Percentiles rank a stretch among this genome's conserved stretches.
phyloP scores from a whole-genome alignment of 1,284 basidiomycete genomes.

The Apiotrichum mycotoxinovorans region DNA sequence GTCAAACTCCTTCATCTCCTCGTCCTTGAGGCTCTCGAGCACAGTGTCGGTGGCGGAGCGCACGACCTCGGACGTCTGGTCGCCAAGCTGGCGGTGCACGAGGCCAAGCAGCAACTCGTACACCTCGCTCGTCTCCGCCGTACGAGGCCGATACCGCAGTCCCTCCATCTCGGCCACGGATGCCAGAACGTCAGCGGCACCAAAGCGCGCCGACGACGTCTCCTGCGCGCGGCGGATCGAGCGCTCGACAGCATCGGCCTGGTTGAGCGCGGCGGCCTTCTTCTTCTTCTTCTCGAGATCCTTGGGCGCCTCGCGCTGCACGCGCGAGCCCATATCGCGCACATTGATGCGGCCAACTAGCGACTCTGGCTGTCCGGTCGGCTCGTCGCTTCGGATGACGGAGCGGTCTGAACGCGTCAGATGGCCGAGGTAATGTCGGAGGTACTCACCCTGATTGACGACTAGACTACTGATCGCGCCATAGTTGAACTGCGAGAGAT shows the following conservation, averaged over 20 bases:
- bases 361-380: constrained; percentile 91
- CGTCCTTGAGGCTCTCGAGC: constrained; percentile 85
- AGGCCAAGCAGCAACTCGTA: constrained; percentile 88
- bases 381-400: constrained; percentile 78
- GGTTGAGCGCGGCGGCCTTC: constrained; percentile 60
- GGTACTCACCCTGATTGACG: constrained; percentile 61
- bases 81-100: constrained; percentile 80
- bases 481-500: constrained; percentile 84
- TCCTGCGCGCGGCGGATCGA: constrained; percentile 46
- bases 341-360: constrained; percentile 87
- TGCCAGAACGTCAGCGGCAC: constrained; percentile 77
- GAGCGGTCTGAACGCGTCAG: constrained; percentile 38
- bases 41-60: constrained; percentile 90
- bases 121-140: constrained; percentile 87
- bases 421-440: neutral
- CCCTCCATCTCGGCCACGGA: constrained; percentile 92
- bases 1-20: constrained; percentile 90
- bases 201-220: constrained; percentile 38
- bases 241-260: constrained; percentile 51
- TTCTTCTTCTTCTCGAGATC: constrained; percentile 96
- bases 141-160: constrained; percentile 84
- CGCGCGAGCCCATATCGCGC: constrained; percentile 90
- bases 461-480: constrained; percentile 82
- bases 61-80: constrained; percentile 93
- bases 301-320: constrained; percentile 75